Percentiles rank a stretch among this genome's conserved stretches.
Evolutionary conservation across 1,284 basidiomycete genomes (phyloP).

Genomic region (Ceratorhiza oryzae-sativae): DNA sequence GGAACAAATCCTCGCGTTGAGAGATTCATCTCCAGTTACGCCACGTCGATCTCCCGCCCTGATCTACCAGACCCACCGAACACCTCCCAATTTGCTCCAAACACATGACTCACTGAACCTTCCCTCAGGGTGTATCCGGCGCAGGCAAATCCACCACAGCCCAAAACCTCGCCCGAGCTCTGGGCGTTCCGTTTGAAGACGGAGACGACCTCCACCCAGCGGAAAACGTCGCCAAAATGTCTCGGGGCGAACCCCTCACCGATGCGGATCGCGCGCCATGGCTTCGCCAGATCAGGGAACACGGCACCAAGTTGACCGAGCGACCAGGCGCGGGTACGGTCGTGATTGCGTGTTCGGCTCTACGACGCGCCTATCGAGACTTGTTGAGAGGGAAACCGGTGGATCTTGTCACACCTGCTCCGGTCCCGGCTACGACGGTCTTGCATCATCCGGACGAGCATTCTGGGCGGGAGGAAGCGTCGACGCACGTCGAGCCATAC

Average conservation of each 20-base stretch:
- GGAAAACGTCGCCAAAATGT: conserved; percentile 90
- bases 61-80: conserved; percentile 11
- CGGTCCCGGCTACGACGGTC: conserved; percentile 46
- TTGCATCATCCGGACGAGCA: conserved; percentile 44
- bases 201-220: conserved; percentile 89
- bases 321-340: conserved; percentile 50
- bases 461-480: conserved; percentile 3
- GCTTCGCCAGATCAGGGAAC: conserved; percentile 75
- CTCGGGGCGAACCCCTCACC: conserved; percentile 74
- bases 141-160: conserved; percentile 93
- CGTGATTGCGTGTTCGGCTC: conserved; percentile 86
- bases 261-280: conserved; percentile 89
- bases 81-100: too few species aligned
- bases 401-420: conserved; percentile 47
- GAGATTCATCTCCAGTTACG: too few species aligned
- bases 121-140: conserved; percentile 71
- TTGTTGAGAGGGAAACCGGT: conserved; percentile 68
- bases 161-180: conserved; percentile 62
- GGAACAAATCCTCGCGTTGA: too few species aligned
- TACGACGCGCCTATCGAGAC: conserved; percentile 83
- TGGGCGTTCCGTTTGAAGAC: conserved; percentile 81
- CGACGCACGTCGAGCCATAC: conserved; percentile 8
- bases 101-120: too few species aligned
- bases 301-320: conserved; percentile 60
- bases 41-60: not conserved